Base-by-base conservation (phyloP, 345 rosid species). In the Cardamine resedifolia region DNA sequence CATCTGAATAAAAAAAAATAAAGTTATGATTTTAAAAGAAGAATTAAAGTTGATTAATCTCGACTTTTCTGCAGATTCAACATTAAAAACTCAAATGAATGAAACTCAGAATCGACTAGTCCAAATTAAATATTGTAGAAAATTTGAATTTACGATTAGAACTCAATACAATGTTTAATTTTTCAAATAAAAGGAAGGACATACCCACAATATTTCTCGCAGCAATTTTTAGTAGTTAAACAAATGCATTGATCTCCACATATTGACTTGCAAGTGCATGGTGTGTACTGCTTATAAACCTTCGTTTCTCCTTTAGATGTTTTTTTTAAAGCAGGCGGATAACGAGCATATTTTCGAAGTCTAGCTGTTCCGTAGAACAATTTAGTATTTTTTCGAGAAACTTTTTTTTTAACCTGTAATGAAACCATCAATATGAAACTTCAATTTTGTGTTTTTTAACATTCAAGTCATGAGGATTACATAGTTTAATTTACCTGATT, bases 121-220 rank as follows among this genome's bases (percentile, higher is more conserved):
- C n/a, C n/a, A n/a, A n/a, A n/a, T n/a, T 93, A 83, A 50, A 33
- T 38, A 10, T 34, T 8, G 3, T 31, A 9, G 11, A 33, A 33
- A 41, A 41, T 6, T 41, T 16, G 9, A 51, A 18, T 51, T 5
- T 15, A n/a, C 11, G 3, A 3, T 51, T 23, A 12, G 16, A 24
- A 27, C 30, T 51, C 16, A 23, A 11, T 4, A 23, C 7, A 15
- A 15, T 51, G 1, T 23, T 24, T 23, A 51, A 5, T 12, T 51
- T 1, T 33, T 7, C 6, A 52, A 20, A 16, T 11, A 30, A 53
- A 70, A 10, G 43, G 16, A 61, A 61, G 66, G 70, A 78, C 91
- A 55, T 89, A 94, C 98, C 98, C 97, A 51, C 98, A 94, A 64
- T 88, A 94, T 74, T 94, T 94, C 71, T 94, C 98, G 66, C 99